Conservation (phyloP, 257 asterid species). For the Rhazya stricta region DNA sequence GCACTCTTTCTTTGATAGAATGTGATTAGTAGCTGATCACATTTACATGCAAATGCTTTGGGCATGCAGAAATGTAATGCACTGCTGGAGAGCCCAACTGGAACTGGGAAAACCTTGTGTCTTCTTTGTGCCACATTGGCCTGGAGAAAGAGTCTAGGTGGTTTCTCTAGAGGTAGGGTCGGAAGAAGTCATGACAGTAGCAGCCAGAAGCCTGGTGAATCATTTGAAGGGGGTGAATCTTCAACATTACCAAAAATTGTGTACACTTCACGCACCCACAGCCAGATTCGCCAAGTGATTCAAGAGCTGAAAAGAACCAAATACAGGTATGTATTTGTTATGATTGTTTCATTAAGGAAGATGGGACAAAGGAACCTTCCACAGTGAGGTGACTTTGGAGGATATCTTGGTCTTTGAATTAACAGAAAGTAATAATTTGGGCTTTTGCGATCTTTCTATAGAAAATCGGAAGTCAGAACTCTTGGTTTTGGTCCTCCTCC, state of each 20-base stretch:
- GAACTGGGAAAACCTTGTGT: slow-evolving; percentile 95
- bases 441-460: background rate
- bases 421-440: background rate
- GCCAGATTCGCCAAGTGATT: slow-evolving; percentile 93
- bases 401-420: background rate
- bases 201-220: slow-evolving; percentile 44
- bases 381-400: background rate
- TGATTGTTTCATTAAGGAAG: slow-evolving; percentile 4
- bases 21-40: background rate
- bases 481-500: background rate
- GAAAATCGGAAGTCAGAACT: background rate
- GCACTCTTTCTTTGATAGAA: background rate
- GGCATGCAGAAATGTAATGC: slow-evolving; percentile 69
- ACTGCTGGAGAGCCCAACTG: slow-evolving; percentile 95
- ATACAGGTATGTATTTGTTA: slow-evolving; percentile 63
- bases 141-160: slow-evolving; percentile 94
- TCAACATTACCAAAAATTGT: slow-evolving; percentile 61
- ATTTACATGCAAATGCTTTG: slow-evolving; percentile 11
- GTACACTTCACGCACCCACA: slow-evolving; percentile 95
- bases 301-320: slow-evolving; percentile 85
- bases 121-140: slow-evolving; percentile 95
- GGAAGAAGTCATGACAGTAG: slow-evolving; percentile 34
- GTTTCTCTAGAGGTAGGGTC: slow-evolving; percentile 55
- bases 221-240: slow-evolving; percentile 41
- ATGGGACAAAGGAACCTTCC: background rate